Base-by-base conservation (phyloP, 2,329 filamentous ascomycete species). In the Rhynchosporium graminicola region DNA sequence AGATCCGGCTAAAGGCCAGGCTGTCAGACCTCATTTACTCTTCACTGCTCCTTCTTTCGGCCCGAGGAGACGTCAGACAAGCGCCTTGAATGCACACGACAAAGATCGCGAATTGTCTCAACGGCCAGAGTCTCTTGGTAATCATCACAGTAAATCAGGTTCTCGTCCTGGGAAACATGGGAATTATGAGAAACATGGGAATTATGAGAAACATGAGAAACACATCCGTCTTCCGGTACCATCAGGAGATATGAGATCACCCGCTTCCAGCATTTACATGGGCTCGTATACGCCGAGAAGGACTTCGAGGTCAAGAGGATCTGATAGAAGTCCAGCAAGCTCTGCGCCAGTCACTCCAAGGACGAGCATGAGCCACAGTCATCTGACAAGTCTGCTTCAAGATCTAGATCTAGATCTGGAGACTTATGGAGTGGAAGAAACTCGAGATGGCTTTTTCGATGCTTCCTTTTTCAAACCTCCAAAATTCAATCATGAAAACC, bases 371-470 rank as follows among this genome's bases (percentile, higher is more conserved):
- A 74, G 70, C 62, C 71, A 74, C 33, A 65, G 61, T 26, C 72
- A 72, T 40, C 64, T 76, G 4, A 69, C 72, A 33, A 67, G 64
- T 57, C 65, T 76, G 7, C 61, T 76, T 1, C 71, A 73, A 46
- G 71, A 74, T 63, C 63, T 74, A 7, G 68, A 77, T 45, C 62
- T 74, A 45, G 73, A 76, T 45, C 67, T 78, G 15, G 75, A 79
- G 54, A 76, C 75, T n/a, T 79, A 78, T 68, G 77, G 76, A 5
- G 71, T 79, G 4, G 75, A 78, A 60, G 77, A 79, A 63, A 65
- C 74, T 33, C 72, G 77, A 61, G 77, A 79, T 71, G 77, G 77
- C 2, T 78, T 79, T 63, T 79, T 79, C 61, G 77, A 79, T 70
- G 76, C 75, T 4, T 70, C 74, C 1, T 79, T 78, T 60, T 72